Base-by-base conservation (phyloP, 495 filamentous ascomycete species). In the Neurospora sp. region DNA sequence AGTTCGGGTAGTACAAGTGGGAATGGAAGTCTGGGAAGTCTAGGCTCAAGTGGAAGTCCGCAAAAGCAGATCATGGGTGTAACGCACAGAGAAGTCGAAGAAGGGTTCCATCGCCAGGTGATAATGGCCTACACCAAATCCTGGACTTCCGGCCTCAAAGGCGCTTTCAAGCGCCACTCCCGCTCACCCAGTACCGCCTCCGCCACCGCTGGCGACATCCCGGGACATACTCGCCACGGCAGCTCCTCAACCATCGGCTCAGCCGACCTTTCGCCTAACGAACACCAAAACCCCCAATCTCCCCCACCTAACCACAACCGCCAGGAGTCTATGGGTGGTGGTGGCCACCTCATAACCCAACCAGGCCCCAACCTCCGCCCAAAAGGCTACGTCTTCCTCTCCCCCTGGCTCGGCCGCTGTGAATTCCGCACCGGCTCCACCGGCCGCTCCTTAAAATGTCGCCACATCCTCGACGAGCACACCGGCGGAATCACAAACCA, bases 331-430 rank as follows among this genome's bases (percentile, higher is more conserved):
- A 69, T 62, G 5, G 70, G 72, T 0, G 72, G 41, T n/a, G 20
- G 75, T 11, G 35, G 35, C 35, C 74, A 81, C 4, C 70, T 83
- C 2, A 81, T 83, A 69, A 85, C 83, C 1, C 79, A 82, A 9
- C 84, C 85, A 0, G 84, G 84, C 1, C 84, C 83, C 0, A 84
- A 84, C 0, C 75, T 85, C 8, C 82, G 81, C 69, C 82, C 85
- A 11, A 84, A 83, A 62, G 85, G 84, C 8, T 92, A 90, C 81
- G 81, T 88, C 14, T 96, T 97, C 80, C 78, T 85, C 46, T 93
- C 90, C n/a, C 94, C 94, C 0, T 97, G 94, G 94, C 87, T 92
- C 71, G 92, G 93, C 20, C 86, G 85, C 37, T 97, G 94, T 82
- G 92, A 94, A 71, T 97, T 97, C 80, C 83, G 87, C 7, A 93